Conservation (phyloP, 192 early-diverging fungal genomes). For the Coemansia sp. region DNA sequence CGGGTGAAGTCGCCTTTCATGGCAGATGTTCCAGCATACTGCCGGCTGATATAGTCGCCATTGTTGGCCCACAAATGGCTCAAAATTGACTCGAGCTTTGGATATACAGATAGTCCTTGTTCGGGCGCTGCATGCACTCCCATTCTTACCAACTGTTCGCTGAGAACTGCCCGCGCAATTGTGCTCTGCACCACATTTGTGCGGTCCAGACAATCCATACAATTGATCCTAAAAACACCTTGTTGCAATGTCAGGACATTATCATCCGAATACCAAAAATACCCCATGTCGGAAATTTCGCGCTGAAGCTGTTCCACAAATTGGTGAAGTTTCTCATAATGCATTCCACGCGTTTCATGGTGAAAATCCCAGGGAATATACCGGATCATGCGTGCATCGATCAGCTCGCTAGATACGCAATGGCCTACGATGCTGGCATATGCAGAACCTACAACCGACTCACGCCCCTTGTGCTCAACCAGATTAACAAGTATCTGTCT, state of each 20-base stretch:
- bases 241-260: constrained; percentile 36
- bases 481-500: constrained; percentile 62
- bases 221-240: constrained; percentile 77
- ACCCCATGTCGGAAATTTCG: constrained; percentile 67
- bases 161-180: constrained; percentile 62
- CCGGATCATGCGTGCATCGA: constrained; percentile 39
- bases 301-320: constrained; percentile 65
- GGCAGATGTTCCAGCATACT: constrained; percentile 77
- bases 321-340: constrained; percentile 80
- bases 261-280: constrained; percentile 38
- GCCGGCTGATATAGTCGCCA: constrained; percentile 72
- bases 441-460: constrained; percentile 60
- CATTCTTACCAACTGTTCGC: constrained; percentile 64
- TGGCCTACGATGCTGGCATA: constrained; percentile 58
- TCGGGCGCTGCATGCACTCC: constrained; percentile 67
- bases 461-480: constrained; percentile 66
- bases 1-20: constrained; percentile 77
- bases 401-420: constrained; percentile 36
- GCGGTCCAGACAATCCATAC: constrained; percentile 97
- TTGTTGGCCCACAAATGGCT: constrained; percentile 78
- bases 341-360: constrained; percentile 85
- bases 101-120: constrained; percentile 60
- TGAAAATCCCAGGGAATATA: constrained; percentile 97
- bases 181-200: constrained; percentile 89
- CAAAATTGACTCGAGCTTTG: constrained; percentile 63